Base-by-base conservation (phyloP, 192 early-diverging fungal species). In the Diversispora eburnea region DNA sequence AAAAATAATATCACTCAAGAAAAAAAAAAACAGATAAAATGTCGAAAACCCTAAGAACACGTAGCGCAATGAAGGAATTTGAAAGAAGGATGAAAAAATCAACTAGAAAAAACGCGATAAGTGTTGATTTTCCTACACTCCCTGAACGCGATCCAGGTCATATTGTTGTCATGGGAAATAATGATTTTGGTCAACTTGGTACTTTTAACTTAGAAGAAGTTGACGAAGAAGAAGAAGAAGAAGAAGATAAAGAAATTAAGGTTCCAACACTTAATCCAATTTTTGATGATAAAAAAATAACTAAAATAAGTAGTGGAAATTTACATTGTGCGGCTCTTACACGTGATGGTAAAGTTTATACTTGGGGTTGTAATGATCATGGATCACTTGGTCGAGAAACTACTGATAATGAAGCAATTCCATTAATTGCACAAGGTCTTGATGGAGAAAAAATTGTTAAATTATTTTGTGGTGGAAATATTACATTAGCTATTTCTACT, bases 401-500 rank as follows among this genome's bases (percentile, higher is more conserved):
- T 33, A 78, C 67, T 10, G 84, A 81, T 62, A 84, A 87, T 61
- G 93, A 95, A 52, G 89, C 84, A 45, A 82, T 78, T n/a, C 91
- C 95, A 8, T 80, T 70, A 43, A 80, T 79, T 5, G 88, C 91
- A 13, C 86, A 88, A 42, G 93, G 88, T 12, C 83, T 95, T 60
- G 92, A 96, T 57, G 77, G 77, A 54, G 87, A 92, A 41, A 83
- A 83, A 39, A 82, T 98, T 39, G 85, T 91, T 43, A 85, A 90
- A 25, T 88, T 93, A 3, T 92, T 88, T 8, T 94, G 93, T 80
- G 92, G 94, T 45, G 94, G 94, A 67, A 93, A 92, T 0, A 83
- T 92, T 17, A 88, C 92, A 10, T 86, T 92, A n/a, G 93, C 91
- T 7, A 78, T 97, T 54, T 85, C 89, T 3, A 86, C 87, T 2